Evolutionary conservation across 805 yeast species (phyloP).

Genomic region (Candida anglica): DNA sequence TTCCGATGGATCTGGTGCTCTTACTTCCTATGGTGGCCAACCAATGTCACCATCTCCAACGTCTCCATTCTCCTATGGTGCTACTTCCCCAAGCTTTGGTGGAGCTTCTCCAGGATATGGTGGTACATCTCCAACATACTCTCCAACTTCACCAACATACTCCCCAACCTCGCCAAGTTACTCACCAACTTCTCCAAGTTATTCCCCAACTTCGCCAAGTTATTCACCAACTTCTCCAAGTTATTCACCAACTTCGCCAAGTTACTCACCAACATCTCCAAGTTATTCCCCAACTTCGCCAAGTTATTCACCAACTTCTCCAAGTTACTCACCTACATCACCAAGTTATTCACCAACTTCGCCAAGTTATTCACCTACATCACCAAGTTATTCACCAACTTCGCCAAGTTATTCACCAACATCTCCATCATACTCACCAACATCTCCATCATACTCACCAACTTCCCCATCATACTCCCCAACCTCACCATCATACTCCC

Average conservation of each 20-base stretch:
- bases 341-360: constrained; percentile 73
- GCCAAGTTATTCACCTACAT: constrained; percentile 76
- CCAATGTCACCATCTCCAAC: constrained; percentile 48
- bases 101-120: constrained; percentile 42
- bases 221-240: constrained; percentile 79
- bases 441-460: constrained; percentile 77
- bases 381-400: constrained; percentile 64
- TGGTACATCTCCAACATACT: constrained; percentile 59
- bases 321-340: constrained; percentile 73
- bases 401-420: constrained; percentile 78
- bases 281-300: constrained; percentile 68
- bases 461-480: constrained; percentile 64
- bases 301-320: constrained; percentile 73
- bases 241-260: constrained; percentile 73
- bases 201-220: constrained; percentile 66
- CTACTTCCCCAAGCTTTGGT: constrained; percentile 49
- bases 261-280: constrained; percentile 57
- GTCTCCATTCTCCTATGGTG: constrained; percentile 53
- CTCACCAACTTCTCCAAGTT: constrained; percentile 48
- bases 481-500: constrained; percentile 52
- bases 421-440: constrained; percentile 64
- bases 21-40: constrained; percentile 82
- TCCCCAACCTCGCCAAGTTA: constrained; percentile 66
- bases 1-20: constrained; percentile 75
- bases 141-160: constrained; percentile 73